Percentiles rank a stretch among this genome's conserved stretches.
These are phyloP conservation scores for Blechomonas ayalai DNA, from an alignment of 208 protist species.

Conservation along the genomic window DNA sequence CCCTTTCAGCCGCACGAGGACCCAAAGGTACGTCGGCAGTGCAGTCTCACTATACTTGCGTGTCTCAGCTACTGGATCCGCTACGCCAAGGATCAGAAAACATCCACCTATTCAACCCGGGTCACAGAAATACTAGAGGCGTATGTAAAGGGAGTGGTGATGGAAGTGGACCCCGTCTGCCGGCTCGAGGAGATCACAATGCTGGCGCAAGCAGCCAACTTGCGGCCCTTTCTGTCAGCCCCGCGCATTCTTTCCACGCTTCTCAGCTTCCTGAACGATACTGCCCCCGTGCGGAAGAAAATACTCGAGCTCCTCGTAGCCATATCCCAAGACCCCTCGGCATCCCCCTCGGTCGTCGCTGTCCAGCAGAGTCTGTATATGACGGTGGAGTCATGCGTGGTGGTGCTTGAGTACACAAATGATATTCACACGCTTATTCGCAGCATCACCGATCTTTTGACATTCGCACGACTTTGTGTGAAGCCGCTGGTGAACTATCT, in stretches of 20 bases:
- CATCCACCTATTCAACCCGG: constrained; percentile 71
- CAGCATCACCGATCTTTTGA: constrained; percentile 78
- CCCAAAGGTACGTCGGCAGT: constrained; percentile 59
- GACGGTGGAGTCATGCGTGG: constrained; percentile 75
- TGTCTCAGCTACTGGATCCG: constrained; percentile 58
- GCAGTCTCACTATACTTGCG: constrained; percentile 61
- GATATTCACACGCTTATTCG: constrained; percentile 66
- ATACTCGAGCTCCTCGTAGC: constrained; percentile 75
- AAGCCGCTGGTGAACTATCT: constrained; percentile 64
- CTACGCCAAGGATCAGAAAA: constrained; percentile 74
- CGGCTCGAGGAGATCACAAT: constrained; percentile 60
- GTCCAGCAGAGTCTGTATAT: constrained; percentile 76
- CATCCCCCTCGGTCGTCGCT: constrained; percentile 21
- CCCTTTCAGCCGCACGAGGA: constrained; percentile 71
- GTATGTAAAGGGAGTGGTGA: constrained; percentile 74
- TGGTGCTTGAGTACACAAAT: constrained; percentile 78
- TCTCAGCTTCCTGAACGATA: constrained; percentile 76
- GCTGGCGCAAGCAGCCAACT: constrained; percentile 47
- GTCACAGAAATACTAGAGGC: constrained; percentile 82
- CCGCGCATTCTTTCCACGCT: constrained; percentile 69
- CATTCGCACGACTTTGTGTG: constrained; percentile 69
- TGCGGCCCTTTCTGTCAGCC: constrained; percentile 63
- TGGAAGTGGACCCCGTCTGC: constrained; percentile 74
- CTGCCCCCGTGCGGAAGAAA: constrained; percentile 60
- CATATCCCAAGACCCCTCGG: constrained; percentile 64